Conservation (phyloP, 768 basidiomycete genomes). For the Psilocybe subaeruginosa region DNA sequence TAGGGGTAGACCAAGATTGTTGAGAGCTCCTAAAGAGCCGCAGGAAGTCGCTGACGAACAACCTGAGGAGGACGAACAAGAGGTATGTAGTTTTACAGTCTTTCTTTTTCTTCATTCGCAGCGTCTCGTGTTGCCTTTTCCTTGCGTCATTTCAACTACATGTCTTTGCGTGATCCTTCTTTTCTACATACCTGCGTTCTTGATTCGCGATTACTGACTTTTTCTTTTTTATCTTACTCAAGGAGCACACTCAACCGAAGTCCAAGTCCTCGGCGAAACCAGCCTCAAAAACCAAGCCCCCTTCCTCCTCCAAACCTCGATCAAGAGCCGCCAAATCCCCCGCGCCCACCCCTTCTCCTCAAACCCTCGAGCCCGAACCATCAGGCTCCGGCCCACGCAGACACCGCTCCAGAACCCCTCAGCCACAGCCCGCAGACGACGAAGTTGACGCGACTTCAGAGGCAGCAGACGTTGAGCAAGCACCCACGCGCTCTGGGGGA, state of each 20-base stretch:
- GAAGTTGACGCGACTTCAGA: background rate
- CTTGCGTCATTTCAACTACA: too few relatives aligned
- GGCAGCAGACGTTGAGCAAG: background rate
- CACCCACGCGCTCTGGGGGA: conserved; percentile 10
- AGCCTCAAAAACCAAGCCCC: conserved; percentile 4
- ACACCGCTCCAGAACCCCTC: conserved; percentile 20
- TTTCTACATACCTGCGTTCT: too few relatives aligned
- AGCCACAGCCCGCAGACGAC: conserved; percentile 12
- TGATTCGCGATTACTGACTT: background rate
- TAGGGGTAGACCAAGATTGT: conserved; percentile 19
- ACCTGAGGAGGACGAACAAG: conserved; percentile 6
- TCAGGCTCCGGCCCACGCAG: conserved; percentile 6
- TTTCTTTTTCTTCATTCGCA: background rate
- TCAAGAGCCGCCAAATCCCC: conserved; percentile 11
- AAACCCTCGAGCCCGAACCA: background rate
- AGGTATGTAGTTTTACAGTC: conserved; percentile 6
- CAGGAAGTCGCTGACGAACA: background rate
- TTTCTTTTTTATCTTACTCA: background rate
- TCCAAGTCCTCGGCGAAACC: conserved; percentile 7
- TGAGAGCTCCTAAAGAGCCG: conserved; percentile 14
- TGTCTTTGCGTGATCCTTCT: too few relatives aligned
- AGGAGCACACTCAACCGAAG: background rate
- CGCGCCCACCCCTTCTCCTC: background rate
- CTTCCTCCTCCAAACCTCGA: conserved; percentile 9
- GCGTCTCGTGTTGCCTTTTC: too few relatives aligned